A percentile compares a stretch with the other conserved stretches of the same genome.
These are phyloP conservation scores for Mycena rebaudengoi DNA, from an alignment of 768 basidiomycete species.

Conservation along the genomic window DNA sequence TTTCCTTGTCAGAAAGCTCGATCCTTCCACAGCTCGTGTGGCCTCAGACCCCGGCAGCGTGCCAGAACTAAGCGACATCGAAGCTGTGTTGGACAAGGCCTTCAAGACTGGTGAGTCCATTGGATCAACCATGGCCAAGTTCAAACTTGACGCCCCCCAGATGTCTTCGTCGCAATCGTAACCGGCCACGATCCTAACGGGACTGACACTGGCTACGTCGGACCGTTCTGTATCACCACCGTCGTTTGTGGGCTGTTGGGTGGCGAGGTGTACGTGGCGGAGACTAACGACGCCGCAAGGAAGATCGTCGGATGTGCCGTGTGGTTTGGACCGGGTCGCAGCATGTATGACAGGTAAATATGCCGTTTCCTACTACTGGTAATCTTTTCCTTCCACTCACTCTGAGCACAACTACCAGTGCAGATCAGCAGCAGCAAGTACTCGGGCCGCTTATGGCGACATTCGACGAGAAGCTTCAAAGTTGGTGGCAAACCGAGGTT, in stretches of 20 bases:
- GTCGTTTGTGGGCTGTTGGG: background rate
- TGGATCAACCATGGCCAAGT: too few relatives aligned
- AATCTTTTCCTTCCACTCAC: too few relatives aligned
- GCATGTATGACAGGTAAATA: conserved; percentile 8
- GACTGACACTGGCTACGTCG: background rate
- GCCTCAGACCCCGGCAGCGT: too few relatives aligned
- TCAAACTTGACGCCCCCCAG: too few relatives aligned
- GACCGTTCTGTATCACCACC: background rate
- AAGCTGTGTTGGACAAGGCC: too few relatives aligned
- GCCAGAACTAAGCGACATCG: too few relatives aligned
- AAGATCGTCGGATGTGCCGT: conserved; percentile 18
- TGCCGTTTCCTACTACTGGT: background rate
- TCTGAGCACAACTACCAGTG: too few relatives aligned
- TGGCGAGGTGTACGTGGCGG: conserved; percentile 16
- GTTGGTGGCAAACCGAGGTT: conserved; percentile 5
- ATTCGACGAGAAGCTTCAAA: background rate
- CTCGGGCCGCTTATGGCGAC: background rate
- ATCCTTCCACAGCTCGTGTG: too few relatives aligned
- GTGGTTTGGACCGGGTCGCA: conserved; percentile 16
- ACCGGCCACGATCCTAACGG: too few relatives aligned
- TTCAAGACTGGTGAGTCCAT: too few relatives aligned
- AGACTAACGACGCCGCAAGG: conserved; percentile 2
- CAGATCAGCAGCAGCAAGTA: background rate
- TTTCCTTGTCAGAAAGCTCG: too few relatives aligned
- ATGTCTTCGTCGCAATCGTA: too few relatives aligned